Conservation (phyloP, 345 rosid species). For the Ricinus communis region DNA sequence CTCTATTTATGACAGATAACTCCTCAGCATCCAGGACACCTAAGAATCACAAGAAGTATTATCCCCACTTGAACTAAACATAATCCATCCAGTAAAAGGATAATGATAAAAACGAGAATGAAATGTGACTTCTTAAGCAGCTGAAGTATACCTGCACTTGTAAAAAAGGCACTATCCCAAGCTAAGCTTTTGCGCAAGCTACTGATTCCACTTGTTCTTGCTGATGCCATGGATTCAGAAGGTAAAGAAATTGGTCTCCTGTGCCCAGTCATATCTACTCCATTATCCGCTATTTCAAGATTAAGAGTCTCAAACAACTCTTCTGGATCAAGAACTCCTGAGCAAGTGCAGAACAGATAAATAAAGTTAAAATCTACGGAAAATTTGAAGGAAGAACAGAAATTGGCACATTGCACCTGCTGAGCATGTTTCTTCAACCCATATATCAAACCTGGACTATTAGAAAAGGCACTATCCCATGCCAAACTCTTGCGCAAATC, state of each 20-base stretch:
- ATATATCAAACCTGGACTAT: conserved; percentile 48
- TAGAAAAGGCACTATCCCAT: conserved; percentile 71
- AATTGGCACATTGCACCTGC: too few relatives aligned
- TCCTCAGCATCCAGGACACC: conserved; percentile 57
- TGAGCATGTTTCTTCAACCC: background rate
- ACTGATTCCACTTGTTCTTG: conserved; percentile 18
- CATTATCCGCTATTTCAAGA: conserved; percentile 24
- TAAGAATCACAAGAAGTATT: conserved; percentile 2
- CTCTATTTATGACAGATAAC: conserved; percentile 40
- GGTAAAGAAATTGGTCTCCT: conserved; percentile 8
- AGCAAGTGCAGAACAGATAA: background rate
- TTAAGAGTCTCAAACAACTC: conserved; percentile 52
- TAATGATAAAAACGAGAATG: background rate
- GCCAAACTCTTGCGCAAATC: conserved; percentile 65
- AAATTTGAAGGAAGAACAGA: background rate
- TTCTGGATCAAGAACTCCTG: conserved; percentile 64
- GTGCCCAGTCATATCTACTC: background rate
- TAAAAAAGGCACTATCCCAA: conserved; percentile 53
- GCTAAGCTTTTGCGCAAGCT: conserved; percentile 44
- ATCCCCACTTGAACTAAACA: background rate
- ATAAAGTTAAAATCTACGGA: background rate
- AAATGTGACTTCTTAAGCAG: background rate
- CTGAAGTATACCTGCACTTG: conserved; percentile 37
- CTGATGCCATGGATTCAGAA: conserved; percentile 21
- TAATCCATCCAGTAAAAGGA: background rate